A percentile compares a stretch with the other conserved stretches of the same genome.
Evolutionary conservation across 257 asterid genomes (phyloP).

Genomic region (Lantana camara): DNA sequence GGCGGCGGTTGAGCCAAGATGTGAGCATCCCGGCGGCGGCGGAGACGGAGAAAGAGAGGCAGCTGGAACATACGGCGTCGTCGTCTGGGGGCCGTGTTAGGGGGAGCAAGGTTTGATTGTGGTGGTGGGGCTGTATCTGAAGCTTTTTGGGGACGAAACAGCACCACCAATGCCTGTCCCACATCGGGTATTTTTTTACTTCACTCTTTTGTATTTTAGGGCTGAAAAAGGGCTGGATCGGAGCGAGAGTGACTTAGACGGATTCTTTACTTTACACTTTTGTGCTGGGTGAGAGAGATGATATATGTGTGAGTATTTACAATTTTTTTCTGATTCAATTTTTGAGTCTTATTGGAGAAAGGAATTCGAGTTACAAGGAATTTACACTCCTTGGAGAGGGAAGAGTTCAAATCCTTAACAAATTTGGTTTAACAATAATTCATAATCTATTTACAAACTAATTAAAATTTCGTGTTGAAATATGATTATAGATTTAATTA

Average conservation of each 20-base stretch:
- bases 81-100: slow-evolving; percentile 29
- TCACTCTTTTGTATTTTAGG: background rate
- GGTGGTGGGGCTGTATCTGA: slow-evolving; percentile 23
- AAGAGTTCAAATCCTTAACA: too few relatives aligned
- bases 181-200: slow-evolving; percentile 21
- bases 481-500: too few relatives aligned
- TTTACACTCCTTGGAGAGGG: too few relatives aligned
- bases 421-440: too few relatives aligned
- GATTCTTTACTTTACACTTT: background rate
- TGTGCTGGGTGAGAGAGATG: too few relatives aligned
- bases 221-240: background rate
- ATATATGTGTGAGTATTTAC: too few relatives aligned
- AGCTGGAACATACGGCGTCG: slow-evolving; percentile 36
- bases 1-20: slow-evolving; percentile 47
- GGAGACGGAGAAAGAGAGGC: slow-evolving; percentile 40
- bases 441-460: too few relatives aligned
- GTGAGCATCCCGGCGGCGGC: slow-evolving; percentile 33
- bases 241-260: background rate
- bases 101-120: slow-evolving; percentile 31
- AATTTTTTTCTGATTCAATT: too few relatives aligned
- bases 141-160: slow-evolving; percentile 30
- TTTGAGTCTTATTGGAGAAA: too few relatives aligned
- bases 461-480: too few relatives aligned
- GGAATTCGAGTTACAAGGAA: too few relatives aligned
- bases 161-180: slow-evolving; percentile 41